A percentile compares a stretch with the other conserved stretches of the same genome.
These are phyloP conservation scores for Hyphochytrium catenoides DNA, from an alignment of 352 stramenopile species.

Conservation along the genomic window DNA sequence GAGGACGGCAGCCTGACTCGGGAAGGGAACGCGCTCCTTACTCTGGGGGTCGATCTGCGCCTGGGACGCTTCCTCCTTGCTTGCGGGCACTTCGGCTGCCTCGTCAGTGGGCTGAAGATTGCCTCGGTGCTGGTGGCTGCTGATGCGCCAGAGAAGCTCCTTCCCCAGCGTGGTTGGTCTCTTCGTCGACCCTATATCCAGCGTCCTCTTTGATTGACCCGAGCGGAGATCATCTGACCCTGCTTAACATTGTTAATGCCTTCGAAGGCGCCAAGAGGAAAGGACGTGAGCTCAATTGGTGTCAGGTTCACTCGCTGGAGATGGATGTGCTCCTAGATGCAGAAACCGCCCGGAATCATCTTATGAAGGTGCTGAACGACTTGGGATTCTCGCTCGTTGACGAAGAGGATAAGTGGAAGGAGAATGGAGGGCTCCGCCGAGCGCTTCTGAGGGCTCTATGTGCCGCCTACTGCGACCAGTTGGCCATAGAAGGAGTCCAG, in stretches of 20 bases:
- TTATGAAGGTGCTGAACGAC: conserved; percentile 9
- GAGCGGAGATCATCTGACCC: conserved; percentile 10
- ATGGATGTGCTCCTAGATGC: conserved; percentile 7
- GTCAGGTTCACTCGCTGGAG: conserved; percentile 5
- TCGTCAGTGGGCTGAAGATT: conserved; percentile 8
- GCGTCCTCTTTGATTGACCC: conserved; percentile 4
- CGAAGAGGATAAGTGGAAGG: conserved; percentile 1
- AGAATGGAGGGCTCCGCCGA: neutral
- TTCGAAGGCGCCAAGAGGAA: conserved; percentile 6
- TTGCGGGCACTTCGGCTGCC: conserved; percentile 9
- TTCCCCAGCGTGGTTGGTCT: conserved; percentile 1
- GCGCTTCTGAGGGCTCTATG: conserved; percentile 8
- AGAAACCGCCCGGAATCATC: conserved; percentile 6
- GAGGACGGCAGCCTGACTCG: conserved; percentile 3
- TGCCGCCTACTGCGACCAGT: conserved; percentile 10
- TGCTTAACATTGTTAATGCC: conserved; percentile 11
- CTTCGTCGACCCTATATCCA: too few relatives aligned
- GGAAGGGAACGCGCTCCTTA: conserved; percentile 7
- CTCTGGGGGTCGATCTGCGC: conserved; percentile 10
- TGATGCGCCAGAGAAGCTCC: conserved; percentile 8
- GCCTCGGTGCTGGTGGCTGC: conserved; percentile 7
- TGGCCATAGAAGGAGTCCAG: conserved; percentile 5
- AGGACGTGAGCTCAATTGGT: conserved; percentile 7
- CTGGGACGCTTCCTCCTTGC: conserved; percentile 11
- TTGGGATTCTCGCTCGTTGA: conserved; percentile 7